Evolutionary conservation across 2,329 filamentous ascomycete species (phyloP).

Genomic region (Colletotrichum liaoningense): DNA sequence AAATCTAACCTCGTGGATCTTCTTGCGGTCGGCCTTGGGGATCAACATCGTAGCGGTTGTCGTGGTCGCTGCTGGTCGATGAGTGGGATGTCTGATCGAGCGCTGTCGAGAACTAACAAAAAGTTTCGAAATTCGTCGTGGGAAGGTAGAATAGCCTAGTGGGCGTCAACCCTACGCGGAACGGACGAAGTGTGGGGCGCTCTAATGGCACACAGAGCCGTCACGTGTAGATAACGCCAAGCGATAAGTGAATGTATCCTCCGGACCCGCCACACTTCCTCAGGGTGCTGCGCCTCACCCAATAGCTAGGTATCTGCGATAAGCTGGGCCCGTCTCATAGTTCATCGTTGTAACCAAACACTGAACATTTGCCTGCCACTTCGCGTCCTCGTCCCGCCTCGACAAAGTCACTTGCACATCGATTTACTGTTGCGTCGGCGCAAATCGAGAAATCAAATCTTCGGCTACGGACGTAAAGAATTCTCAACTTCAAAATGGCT

Average conservation of each 20-base stretch:
- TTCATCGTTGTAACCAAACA: background rate
- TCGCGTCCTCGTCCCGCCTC: background rate
- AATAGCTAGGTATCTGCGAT: background rate
- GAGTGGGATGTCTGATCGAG: constrained; percentile 60
- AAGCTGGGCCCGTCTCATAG: background rate
- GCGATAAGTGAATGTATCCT: background rate
- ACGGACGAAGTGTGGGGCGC: constrained; percentile 13
- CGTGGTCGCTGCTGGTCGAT: constrained; percentile 56
- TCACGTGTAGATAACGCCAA: background rate
- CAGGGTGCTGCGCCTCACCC: background rate
- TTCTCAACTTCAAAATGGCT: constrained; percentile 57
- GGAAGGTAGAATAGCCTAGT: constrained; percentile 50
- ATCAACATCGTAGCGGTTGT: constrained; percentile 87
- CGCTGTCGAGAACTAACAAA: constrained; percentile 47
- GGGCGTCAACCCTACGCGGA: constrained; percentile 55
- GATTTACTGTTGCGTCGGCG: background rate
- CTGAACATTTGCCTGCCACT: background rate
- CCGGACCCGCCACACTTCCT: background rate
- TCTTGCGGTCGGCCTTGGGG: constrained; percentile 99
- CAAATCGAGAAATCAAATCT: background rate
- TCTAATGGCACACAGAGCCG: background rate
- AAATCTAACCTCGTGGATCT: constrained; percentile 84
- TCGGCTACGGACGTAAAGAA: background rate
- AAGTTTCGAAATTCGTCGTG: background rate
- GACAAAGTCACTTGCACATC: background rate